Evolutionary conservation across 345 rosid genomes (phyloP).

Genomic region (Bruguiera sexangula): DNA sequence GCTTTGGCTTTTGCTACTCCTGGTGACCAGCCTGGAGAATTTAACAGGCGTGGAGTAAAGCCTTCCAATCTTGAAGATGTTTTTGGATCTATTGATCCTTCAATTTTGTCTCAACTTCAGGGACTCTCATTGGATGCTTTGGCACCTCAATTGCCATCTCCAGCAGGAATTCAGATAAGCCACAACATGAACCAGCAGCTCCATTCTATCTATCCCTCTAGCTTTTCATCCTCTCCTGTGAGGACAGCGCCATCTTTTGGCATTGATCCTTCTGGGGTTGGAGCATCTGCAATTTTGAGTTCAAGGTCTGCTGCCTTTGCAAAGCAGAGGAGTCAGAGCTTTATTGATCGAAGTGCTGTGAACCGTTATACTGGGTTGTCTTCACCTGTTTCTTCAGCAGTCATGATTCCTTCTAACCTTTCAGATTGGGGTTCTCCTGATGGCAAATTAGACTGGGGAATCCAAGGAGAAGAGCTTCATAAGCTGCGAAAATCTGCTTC

Average conservation of each 20-base stretch:
- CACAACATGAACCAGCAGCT: conserved; percentile 52
- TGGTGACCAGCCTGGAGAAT: conserved; percentile 37
- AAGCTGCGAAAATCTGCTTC: conserved; percentile 69
- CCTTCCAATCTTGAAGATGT: conserved; percentile 66
- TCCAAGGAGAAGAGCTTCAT: conserved; percentile 70
- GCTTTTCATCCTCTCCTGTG: conserved; percentile 48
- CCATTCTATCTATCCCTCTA: conserved; percentile 42
- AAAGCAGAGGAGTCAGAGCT: conserved; percentile 61
- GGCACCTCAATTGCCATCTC: conserved; percentile 38
- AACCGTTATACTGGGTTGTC: conserved; percentile 39
- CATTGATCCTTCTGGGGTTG: conserved; percentile 36
- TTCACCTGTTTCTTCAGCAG: conserved; percentile 36
- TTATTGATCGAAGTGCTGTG: conserved; percentile 50
- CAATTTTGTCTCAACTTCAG: conserved; percentile 39
- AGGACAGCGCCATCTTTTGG: conserved; percentile 44
- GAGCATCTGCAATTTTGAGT: conserved; percentile 45
- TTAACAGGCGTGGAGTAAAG: conserved; percentile 55
- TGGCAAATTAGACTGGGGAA: conserved; percentile 80
- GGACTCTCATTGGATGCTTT: conserved; percentile 39
- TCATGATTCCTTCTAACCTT: conserved; percentile 29
- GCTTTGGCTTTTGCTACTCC: conserved; percentile 36
- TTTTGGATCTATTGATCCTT: conserved; percentile 49
- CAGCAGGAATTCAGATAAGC: conserved; percentile 42
- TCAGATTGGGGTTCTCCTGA: conserved; percentile 75
- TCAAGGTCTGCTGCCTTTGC: conserved; percentile 67